A percentile compares a stretch with the other conserved stretches of the same genome.
These are phyloP conservation scores for Gymnopus androsaceus DNA, from an alignment of 1,284 basidiomycete species.

Conservation along the genomic window DNA sequence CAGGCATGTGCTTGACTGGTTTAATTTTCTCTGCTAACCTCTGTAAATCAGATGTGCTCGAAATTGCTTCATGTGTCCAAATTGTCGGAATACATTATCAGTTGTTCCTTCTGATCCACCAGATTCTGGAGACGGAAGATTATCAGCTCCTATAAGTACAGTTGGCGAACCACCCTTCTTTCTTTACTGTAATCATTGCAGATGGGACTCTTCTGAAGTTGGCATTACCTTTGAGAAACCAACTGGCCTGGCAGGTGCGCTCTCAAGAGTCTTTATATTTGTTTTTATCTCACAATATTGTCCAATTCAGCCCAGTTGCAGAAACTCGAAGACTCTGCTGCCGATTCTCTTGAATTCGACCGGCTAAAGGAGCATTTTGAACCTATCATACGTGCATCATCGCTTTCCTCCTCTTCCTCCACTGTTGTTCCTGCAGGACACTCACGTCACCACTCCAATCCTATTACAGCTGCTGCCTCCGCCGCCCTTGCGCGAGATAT, in stretches of 20 bases:
- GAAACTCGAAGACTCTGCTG: conserved; percentile 82
- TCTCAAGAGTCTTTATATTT: neutral
- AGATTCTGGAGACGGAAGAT: conserved; percentile 56
- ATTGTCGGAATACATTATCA: conserved; percentile 85
- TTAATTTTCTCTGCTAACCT: neutral
- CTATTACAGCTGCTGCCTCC: conserved; percentile 83
- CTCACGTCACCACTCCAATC: conserved; percentile 73
- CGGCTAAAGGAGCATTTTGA: conserved; percentile 93
- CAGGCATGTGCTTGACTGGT: conserved; percentile 64
- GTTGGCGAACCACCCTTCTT: conserved; percentile 87
- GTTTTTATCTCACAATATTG: neutral
- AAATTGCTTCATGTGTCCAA: conserved; percentile 96
- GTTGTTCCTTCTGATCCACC: conserved; percentile 87
- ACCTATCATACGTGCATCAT: conserved; percentile 79
- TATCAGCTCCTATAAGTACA: conserved; percentile 51
- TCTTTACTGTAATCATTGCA: conserved; percentile 88
- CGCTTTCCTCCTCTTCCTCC: conserved; percentile 64
- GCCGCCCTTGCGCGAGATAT: conserved; percentile 81
- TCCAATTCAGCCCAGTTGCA: conserved; percentile 76
- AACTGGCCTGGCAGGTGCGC: conserved; percentile 85
- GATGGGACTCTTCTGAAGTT: conserved; percentile 92
- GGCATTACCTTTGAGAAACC: conserved; percentile 95
- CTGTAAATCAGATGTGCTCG: conserved; percentile 78
- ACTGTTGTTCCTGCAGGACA: conserved; percentile 46
- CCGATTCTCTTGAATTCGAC: conserved; percentile 87